These are phyloP conservation scores for Cadophora sp. DNA, from an alignment of 2,329 filamentous ascomycete species.

Conservation along the genomic window DNA sequence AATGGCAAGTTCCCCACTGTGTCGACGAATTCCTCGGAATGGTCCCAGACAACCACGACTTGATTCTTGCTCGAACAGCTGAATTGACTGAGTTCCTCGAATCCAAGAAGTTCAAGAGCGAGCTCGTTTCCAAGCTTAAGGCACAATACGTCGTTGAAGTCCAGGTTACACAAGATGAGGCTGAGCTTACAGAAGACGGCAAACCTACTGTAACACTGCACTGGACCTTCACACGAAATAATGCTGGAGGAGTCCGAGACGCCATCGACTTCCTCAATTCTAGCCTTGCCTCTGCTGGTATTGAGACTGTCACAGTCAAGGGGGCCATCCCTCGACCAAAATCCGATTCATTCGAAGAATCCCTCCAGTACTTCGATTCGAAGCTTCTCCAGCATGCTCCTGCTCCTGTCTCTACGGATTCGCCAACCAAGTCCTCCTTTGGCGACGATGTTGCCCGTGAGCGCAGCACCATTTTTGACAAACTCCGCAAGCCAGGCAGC, in stretches of 20 bases:
- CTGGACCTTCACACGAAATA: conserved; percentile 93
- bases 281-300: conserved; percentile 83
- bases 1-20: conserved; percentile 97
- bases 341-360: conserved; percentile 98
- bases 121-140: conserved; percentile 84
- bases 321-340: conserved; percentile 97
- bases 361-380: conserved; percentile 94
- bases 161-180: conserved; percentile 70
- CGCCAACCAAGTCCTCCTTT: conserved; percentile 85
- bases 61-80: conserved; percentile 78
- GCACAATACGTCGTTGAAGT: conserved; percentile 92
- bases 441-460: conserved; percentile 81
- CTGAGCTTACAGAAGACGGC: conserved; percentile 64
- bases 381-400: conserved; percentile 95
- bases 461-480: conserved; percentile 85
- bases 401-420: conserved; percentile 80
- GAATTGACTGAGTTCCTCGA: conserved; percentile 83
- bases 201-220: conserved; percentile 67
- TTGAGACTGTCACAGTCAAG: conserved; percentile 87
- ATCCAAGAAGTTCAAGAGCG: conserved; percentile 79
- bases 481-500: conserved; percentile 91
- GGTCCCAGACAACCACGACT: conserved; percentile 95
- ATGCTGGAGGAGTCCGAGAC: conserved; percentile 92
- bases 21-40: conserved; percentile 97
- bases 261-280: conserved; percentile 94